Evolutionary conservation across 2,329 filamentous ascomycete genomes (phyloP), one percentile per base, ranked within the genome.

Genomic region (Setomelanomma holmii): DNA sequence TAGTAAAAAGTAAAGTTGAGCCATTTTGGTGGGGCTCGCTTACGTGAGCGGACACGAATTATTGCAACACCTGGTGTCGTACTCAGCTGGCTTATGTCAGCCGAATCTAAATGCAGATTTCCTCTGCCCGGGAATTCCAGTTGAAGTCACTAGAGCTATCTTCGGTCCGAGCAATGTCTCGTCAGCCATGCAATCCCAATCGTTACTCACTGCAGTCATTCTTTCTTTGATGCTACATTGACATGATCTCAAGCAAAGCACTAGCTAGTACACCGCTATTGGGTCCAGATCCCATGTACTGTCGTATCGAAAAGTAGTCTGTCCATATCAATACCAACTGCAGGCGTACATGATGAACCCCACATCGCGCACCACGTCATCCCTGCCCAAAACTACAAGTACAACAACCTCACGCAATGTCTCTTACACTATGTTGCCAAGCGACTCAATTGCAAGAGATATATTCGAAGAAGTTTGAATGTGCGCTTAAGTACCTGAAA

Each of bases 331-430:
- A n/a, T 17, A 36, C 12, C 34, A 36, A 10, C 14, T 36, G 34
- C 30, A 27, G 16, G n/a, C 34, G 16, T 36, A 30, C 27, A 46
- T 20, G 12, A 23, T 24, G n/a, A 23, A 40, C 47, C 47, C 51
- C 51, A 51, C 47, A 51, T 19, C 24, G 22, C 4, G 19, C 22
- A 40, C 46, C 51, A 55, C 51, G 51, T 55, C 51, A 55, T 30
- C 24, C 24, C 6, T 12, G 12, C 24, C 34, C 12, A 36, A n/a
- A 36, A 8, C 11, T 16, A 36, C 3, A 30, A 30, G 5, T 30
- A 36, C 14, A 36, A 16, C 12, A 36, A 36, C 14, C 8, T 16
- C 34, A 36, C 16, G 34, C 34, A 6, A 30, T n/a, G n/a, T n/a
- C n/a, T n/a, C n/a, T n/a, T n/a, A n/a, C n/a, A n/a, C n/a, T 12